Conservation (phyloP, 805 yeast species). For the Yarrowia sp. region DNA sequence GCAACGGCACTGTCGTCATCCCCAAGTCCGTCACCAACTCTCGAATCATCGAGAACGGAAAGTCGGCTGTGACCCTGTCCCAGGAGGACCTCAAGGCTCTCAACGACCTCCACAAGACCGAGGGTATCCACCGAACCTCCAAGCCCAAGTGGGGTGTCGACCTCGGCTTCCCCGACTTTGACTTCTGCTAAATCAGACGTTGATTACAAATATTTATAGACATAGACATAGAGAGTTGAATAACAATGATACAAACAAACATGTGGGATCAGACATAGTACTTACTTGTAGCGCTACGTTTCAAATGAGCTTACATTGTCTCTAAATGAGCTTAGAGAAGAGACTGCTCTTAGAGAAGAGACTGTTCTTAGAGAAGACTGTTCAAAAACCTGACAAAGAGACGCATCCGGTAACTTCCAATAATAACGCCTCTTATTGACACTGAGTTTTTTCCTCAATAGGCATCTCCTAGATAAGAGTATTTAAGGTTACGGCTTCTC, state of each 20-base stretch:
- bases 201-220: slow-evolving; percentile 10
- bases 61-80: slow-evolving; percentile 52
- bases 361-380: too few species aligned
- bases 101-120: slow-evolving; percentile 47
- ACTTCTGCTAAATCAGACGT: slow-evolving; percentile 8
- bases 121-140: slow-evolving; percentile 45
- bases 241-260: neutral
- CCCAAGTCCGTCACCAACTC: slow-evolving; percentile 76
- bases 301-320: too few species aligned
- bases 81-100: slow-evolving; percentile 54
- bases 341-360: too few species aligned
- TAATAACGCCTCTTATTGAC: too few species aligned
- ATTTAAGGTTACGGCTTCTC: neutral
- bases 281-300: too few species aligned
- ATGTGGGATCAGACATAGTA: too few species aligned
- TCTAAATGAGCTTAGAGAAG: too few species aligned
- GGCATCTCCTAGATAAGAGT: neutral
- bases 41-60: slow-evolving; percentile 59
- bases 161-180: slow-evolving; percentile 44
- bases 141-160: slow-evolving; percentile 48
- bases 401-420: too few species aligned
- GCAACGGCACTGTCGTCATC: slow-evolving; percentile 65
- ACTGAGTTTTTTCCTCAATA: neutral
- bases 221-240: slow-evolving; percentile 11
- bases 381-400: too few species aligned